These are phyloP conservation scores for Lolium rigidum DNA, from an alignment of 176 grass and related monocot genomes.

Conservation along the genomic window DNA sequence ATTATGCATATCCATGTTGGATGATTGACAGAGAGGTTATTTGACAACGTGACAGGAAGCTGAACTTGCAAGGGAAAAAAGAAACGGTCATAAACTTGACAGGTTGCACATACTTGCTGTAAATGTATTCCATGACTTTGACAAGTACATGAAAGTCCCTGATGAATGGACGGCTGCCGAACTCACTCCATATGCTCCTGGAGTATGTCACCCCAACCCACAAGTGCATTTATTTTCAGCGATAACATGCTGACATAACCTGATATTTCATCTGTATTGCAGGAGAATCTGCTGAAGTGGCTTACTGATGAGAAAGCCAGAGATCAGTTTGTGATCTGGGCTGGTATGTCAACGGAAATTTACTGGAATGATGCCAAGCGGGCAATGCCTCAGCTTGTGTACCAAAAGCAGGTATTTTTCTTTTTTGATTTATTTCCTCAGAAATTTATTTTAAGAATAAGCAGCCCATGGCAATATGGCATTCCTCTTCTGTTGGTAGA, in stretches of 20 bases:
- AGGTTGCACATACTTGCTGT: constrained; percentile 85
- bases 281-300: constrained; percentile 92
- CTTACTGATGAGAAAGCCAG: constrained; percentile 85
- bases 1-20: background rate
- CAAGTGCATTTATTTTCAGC: background rate
- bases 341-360: constrained; percentile 81
- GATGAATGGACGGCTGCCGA: constrained; percentile 87
- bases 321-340: constrained; percentile 93
- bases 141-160: constrained; percentile 92
- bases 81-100: constrained; percentile 88
- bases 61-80: constrained; percentile 84
- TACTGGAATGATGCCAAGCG: constrained; percentile 94
- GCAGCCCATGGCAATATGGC: background rate
- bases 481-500: background rate
- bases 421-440: constrained; percentile 27
- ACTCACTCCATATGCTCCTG: constrained; percentile 81
- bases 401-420: constrained; percentile 76
- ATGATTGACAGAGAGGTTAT: background rate
- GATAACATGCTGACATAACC: background rate
- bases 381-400: constrained; percentile 71
- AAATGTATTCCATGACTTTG: constrained; percentile 89
- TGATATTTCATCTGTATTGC: constrained; percentile 5
- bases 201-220: constrained; percentile 48
- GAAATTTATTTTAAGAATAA: constrained; percentile 8
- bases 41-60: constrained; percentile 68